Base-by-base conservation (phyloP, 176 grass and related monocot species). In the Cenchrus americanus region DNA sequence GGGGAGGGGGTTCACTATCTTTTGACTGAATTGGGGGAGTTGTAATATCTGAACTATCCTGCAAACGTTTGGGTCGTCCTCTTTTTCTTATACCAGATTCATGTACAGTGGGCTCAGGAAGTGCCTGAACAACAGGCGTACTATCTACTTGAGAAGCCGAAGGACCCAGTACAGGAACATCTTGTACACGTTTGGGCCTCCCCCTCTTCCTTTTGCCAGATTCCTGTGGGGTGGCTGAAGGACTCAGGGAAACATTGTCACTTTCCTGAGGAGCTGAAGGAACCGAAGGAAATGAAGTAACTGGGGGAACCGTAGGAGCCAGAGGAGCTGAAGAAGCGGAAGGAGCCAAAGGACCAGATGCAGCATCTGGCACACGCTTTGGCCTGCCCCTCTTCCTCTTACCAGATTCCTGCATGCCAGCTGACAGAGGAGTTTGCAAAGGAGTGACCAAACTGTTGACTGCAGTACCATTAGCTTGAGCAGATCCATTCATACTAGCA, bases 191-290 rank as follows among this genome's bases (percentile, higher is more conserved):
- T 51, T n/a, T 88, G 18, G 86, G 86, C 9, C 80, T 66, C 47
- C 86, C 86, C 80, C 86, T 88, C 68, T 88, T 88, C 67, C 67
- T 88, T 67, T 84, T 84, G 44, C 80, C 59, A 58, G 86, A 66
- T 84, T 73, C 80, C 50, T 79, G 58, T 73, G 58, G 44, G 47
- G 67, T 71, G 14, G 50, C 74, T 66, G 75, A 79, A 78, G 79
- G 59, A 88, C 37, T 84, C 80, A 66, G 66, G 18, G 69, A 53
- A 79, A 76, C 74, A 57, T 65, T 48, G 40, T 59, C 65, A 73
- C 47, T 48, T 72, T 82, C 44, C 53, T 30, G 47, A 82, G 63
- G 62, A 88, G 66, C 55, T 64, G 80, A 27, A 73, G 47, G 34
- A 80, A 40, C 41, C 62, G 30, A 19, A 80, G 59, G 59, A 74